A percentile compares a stretch with the other conserved stretches of the same genome.
Evolutionary conservation across 2,329 filamentous ascomycete species (phyloP).

Genomic region (Ceratocystis variospora): DNA sequence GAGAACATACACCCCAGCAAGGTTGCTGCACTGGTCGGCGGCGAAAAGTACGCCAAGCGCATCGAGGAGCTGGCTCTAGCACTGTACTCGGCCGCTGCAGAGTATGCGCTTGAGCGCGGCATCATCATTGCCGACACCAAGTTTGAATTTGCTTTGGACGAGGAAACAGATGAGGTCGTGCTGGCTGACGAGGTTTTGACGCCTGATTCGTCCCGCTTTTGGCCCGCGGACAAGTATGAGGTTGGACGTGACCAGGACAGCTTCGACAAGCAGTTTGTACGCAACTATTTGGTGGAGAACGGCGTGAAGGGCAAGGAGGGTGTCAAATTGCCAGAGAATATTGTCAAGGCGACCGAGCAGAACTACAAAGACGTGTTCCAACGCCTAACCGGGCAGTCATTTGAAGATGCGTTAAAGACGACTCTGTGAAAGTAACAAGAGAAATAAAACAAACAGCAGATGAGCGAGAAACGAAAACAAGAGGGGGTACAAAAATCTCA

Average conservation of each 20-base stretch:
- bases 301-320: slow-evolving; percentile 37
- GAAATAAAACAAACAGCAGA: not conserved
- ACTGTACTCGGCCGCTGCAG: slow-evolving; percentile 36
- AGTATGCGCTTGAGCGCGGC: slow-evolving; percentile 39
- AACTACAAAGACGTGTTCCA: slow-evolving; percentile 67
- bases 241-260: slow-evolving; percentile 63
- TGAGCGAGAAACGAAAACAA: not conserved
- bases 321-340: slow-evolving; percentile 50
- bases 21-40: slow-evolving; percentile 36
- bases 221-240: slow-evolving; percentile 52
- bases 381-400: slow-evolving; percentile 44
- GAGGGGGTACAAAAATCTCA: not conserved
- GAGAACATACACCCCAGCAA: slow-evolving; percentile 69
- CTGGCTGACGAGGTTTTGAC: slow-evolving; percentile 72
- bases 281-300: slow-evolving; percentile 64
- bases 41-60: slow-evolving; percentile 25
- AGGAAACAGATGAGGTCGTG: slow-evolving; percentile 24
- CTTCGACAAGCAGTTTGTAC: slow-evolving; percentile 76
- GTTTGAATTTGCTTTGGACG: slow-evolving; percentile 37
- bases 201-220: slow-evolving; percentile 75
- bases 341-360: slow-evolving; percentile 51
- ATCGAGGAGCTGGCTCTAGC: slow-evolving; percentile 26
- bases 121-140: slow-evolving; percentile 35
- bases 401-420: slow-evolving; percentile 25
- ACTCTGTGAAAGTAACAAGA: not conserved